Evolutionary conservation across 805 yeast genomes (phyloP).

Genomic region (Candida anglica): DNA sequence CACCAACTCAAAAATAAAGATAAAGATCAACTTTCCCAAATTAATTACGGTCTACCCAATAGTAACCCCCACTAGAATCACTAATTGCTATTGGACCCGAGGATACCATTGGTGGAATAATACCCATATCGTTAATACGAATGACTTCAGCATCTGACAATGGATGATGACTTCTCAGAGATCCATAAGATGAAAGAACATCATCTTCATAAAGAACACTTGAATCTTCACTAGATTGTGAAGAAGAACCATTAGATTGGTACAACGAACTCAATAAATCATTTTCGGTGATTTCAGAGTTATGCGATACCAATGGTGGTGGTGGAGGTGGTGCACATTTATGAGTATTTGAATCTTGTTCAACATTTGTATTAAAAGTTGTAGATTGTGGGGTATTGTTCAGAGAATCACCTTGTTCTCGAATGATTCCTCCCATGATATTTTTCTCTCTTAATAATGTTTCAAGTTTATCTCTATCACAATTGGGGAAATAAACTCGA

Average conservation of each 20-base stretch:
- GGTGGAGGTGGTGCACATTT: not conserved
- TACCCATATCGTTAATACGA: slow-evolving; percentile 7
- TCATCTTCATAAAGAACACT: slow-evolving; percentile 12
- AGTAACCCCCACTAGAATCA: slow-evolving; percentile 4
- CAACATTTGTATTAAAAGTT: not conserved
- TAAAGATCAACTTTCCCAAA: no score
- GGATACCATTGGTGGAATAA: not conserved
- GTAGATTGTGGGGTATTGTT: slow-evolving; percentile 2
- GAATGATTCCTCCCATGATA: slow-evolving; percentile 54
- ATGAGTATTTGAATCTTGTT: no score
- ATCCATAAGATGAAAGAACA: slow-evolving; percentile 7
- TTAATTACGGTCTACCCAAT: slow-evolving; percentile 5
- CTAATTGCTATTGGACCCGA: slow-evolving; percentile 5
- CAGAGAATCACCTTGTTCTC: slow-evolving; percentile 26
- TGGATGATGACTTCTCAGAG: slow-evolving; percentile 10
- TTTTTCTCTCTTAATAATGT: slow-evolving; percentile 54
- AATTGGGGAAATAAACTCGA: slow-evolving; percentile 68
- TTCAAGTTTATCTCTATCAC: slow-evolving; percentile 58
- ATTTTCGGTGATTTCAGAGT: slow-evolving; percentile 9
- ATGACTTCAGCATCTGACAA: slow-evolving; percentile 18
- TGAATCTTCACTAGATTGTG: slow-evolving; percentile 10
- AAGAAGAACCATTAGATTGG: slow-evolving; percentile 10
- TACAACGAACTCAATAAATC: slow-evolving; percentile 19
- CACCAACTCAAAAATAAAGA: no score
- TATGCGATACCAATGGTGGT: not conserved